Percentiles rank a stretch among this genome's conserved stretches.
Evolutionary conservation across 1,139 yeast genomes (phyloP).

Genomic region (Nakaseomyces delphensis): DNA sequence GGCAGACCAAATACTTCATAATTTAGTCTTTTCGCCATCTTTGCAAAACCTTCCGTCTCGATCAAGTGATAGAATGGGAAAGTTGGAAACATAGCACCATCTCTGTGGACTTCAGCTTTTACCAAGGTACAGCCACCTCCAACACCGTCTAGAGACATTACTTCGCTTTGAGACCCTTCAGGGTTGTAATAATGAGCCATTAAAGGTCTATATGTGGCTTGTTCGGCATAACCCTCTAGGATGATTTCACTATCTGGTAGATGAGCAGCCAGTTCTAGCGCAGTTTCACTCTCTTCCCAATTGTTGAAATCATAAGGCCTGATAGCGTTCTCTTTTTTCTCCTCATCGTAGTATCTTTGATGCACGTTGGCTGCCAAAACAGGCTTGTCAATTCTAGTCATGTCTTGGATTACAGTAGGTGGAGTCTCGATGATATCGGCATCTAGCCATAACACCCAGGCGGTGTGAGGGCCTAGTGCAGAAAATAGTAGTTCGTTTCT

Average conservation of each 20-base stretch:
- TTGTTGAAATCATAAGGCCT: slow-evolving; percentile 93
- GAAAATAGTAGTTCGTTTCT: slow-evolving; percentile 85
- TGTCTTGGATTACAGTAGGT: slow-evolving; percentile 67
- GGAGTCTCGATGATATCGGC: slow-evolving; percentile 91
- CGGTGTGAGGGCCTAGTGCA: slow-evolving; percentile 78
- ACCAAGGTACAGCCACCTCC: slow-evolving; percentile 96
- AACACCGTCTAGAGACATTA: slow-evolving; percentile 87
- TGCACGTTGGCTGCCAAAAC: slow-evolving; percentile 87
- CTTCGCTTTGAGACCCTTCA: slow-evolving; percentile 49
- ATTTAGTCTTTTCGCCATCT: slow-evolving; percentile 92
- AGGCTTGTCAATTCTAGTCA: slow-evolving; percentile 80
- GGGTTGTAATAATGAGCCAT: slow-evolving; percentile 84
- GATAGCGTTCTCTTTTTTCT: slow-evolving; percentile 47
- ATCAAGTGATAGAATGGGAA: slow-evolving; percentile 94
- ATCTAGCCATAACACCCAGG: slow-evolving; percentile 96
- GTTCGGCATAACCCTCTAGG: slow-evolving; percentile 84
- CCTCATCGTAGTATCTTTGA: slow-evolving; percentile 64
- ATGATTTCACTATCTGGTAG: slow-evolving; percentile 83
- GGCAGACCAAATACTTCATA: slow-evolving; percentile 90
- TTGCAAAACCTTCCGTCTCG: slow-evolving; percentile 97
- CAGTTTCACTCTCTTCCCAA: slow-evolving; percentile 91
- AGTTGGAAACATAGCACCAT: slow-evolving; percentile 98
- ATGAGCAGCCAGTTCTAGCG: slow-evolving; percentile 58
- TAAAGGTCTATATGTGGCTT: slow-evolving; percentile 90
- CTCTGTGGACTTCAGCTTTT: slow-evolving; percentile 95